These are phyloP conservation scores for Aspergillus viridinutans DNA, from an alignment of 2,329 filamentous ascomycete species.

Conservation along the genomic window DNA sequence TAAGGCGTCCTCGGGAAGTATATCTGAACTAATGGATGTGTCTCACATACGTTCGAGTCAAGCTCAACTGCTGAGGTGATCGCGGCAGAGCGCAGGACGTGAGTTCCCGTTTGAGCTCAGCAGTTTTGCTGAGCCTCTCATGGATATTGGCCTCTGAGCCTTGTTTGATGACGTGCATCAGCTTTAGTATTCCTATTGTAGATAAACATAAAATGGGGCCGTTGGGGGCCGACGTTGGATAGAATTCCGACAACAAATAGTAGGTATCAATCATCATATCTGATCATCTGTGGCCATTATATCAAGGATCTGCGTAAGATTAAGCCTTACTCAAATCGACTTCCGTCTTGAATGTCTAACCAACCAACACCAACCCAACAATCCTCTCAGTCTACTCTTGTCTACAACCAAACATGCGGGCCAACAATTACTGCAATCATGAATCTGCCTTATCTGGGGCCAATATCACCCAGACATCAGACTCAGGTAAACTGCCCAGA, in stretches of 20 bases:
- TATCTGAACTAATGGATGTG: neutral
- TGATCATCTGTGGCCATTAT: too few relatives aligned
- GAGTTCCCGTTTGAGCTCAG: neutral
- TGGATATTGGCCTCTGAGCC: too few relatives aligned
- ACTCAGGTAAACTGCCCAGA: conserved; percentile 39
- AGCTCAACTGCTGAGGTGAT: neutral
- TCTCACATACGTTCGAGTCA: neutral
- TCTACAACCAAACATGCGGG: neutral
- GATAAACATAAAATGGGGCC: neutral
- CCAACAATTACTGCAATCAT: neutral
- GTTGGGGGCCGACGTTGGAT: neutral
- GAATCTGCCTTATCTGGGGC: neutral
- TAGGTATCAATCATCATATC: neutral
- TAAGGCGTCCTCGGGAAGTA: neutral
- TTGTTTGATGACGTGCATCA: neutral
- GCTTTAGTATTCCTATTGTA: neutral
- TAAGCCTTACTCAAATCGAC: neutral
- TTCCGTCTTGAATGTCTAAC: neutral
- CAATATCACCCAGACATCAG: conserved; percentile 21
- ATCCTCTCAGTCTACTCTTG: neutral
- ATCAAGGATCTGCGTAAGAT: too few relatives aligned
- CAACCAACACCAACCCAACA: neutral
- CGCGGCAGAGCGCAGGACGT: neutral
- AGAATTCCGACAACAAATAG: neutral
- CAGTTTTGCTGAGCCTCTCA: neutral